Conservation (phyloP, 1,139 yeast species). For the Kodamaea anthophila region DNA sequence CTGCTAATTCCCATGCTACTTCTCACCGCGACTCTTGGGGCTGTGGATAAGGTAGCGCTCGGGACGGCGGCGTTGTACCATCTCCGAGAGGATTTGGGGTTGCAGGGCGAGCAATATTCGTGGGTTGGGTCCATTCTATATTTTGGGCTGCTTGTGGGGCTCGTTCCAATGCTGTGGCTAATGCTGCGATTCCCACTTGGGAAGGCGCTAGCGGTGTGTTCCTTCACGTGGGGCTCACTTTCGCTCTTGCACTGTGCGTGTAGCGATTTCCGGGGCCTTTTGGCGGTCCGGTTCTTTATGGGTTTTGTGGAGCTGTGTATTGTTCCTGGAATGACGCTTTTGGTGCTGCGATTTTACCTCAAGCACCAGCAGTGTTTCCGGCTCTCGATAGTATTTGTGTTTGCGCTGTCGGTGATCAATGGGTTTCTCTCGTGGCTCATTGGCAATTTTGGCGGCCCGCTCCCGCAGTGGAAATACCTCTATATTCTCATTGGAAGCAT, state of each 20-base stretch:
- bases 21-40: conserved; percentile 31
- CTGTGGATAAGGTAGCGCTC: conserved; percentile 39
- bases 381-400: conserved; percentile 20
- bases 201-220: conserved; percentile 23
- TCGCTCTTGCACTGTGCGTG: conserved; percentile 23
- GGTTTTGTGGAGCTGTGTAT: conserved; percentile 36
- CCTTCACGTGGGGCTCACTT: conserved; percentile 22
- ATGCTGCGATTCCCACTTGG: conserved; percentile 22
- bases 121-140: conserved; percentile 44
- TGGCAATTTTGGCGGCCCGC: conserved; percentile 19
- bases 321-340: conserved; percentile 38
- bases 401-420: conserved; percentile 25
- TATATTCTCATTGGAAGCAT: conserved; percentile 25
- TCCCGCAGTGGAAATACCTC: conserved; percentile 29
- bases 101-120: conserved; percentile 37
- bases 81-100: conserved; percentile 25
- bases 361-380: conserved; percentile 24
- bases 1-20: conserved; percentile 28
- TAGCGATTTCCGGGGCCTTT: conserved; percentile 24
- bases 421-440: conserved; percentile 27
- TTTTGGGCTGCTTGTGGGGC: conserved; percentile 41
- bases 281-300: conserved; percentile 31
- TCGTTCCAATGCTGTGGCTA: conserved; percentile 31
- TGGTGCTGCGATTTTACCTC: conserved; percentile 30
- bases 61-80: conserved; percentile 43